A percentile compares a stretch with the other conserved stretches of the same genome.
Evolutionary conservation across 2,329 filamentous ascomycete species (phyloP).

Genomic region (Colletotrichum euphorbiae): DNA sequence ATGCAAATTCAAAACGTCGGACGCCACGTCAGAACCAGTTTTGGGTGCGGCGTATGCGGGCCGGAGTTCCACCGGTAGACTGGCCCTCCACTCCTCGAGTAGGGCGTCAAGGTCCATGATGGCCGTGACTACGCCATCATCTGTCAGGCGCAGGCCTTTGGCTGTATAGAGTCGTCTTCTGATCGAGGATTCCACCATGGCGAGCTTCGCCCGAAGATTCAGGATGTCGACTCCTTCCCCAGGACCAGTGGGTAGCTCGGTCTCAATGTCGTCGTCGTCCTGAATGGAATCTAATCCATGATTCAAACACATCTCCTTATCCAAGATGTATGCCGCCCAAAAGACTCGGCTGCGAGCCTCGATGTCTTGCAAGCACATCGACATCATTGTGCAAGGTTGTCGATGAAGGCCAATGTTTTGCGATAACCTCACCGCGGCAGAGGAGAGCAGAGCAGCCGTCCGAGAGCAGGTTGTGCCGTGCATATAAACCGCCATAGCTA

Average conservation of each 20-base stretch:
- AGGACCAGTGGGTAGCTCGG: constrained; percentile 23
- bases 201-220: constrained; percentile 33
- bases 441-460: constrained; percentile 26
- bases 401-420: constrained; percentile 36
- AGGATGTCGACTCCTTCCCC: constrained; percentile 18
- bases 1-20: constrained; percentile 33
- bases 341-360: constrained; percentile 35
- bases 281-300: constrained; percentile 31
- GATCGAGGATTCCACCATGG: constrained; percentile 37
- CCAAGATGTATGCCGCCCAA: constrained; percentile 38
- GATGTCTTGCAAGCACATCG: constrained; percentile 25
- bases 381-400: constrained; percentile 27
- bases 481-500: constrained; percentile 37
- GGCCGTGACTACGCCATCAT: constrained; percentile 24
- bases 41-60: constrained; percentile 19
- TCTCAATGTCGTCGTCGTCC: constrained; percentile 33
- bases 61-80: constrained; percentile 23
- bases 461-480: constrained; percentile 31
- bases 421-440: constrained; percentile 24
- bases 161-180: constrained; percentile 33
- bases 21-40: constrained; percentile 1
- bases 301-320: constrained; percentile 31
- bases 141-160: constrained; percentile 25
- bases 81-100: constrained; percentile 33
- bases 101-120: constrained; percentile 35